Base-by-base conservation (phyloP, 805 yeast genomes). In the Pichia membranifaciens region DNA sequence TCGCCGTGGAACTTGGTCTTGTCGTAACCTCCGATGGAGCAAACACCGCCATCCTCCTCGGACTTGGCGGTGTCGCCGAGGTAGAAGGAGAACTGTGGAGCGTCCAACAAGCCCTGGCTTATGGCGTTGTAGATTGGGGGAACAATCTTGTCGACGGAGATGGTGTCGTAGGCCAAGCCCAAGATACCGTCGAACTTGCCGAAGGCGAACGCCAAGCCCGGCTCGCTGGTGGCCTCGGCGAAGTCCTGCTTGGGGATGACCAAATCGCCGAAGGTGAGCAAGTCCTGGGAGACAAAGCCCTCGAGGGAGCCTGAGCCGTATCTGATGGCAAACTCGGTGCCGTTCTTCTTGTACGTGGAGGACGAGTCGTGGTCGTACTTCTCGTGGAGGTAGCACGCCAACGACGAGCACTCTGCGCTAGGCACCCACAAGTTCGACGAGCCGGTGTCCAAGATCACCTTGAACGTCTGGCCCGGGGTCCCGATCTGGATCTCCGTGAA, bases 381-480 rank as follows among this genome's bases (percentile, higher is more conserved):
- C 60, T 84, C 61, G 72, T 93, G 99, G 66, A 93, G 75, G 76
- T 78, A 91, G 72, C 99, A 93, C 44, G 99, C 98, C 69, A 93
- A 79, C 4, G 96, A 88, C 43, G 88, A 73, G 72, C 99, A 93
- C 55, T 87, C 89, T 38, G 74, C 56, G 51, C 95, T 79, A 46
- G 99, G 99, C 53, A 93, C 88, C 99, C 99, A 93, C 71, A 93
- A 75, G 70, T 93, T 93, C 39, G 97, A 86, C 39, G 96, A 87
- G 36, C 99, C 99, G 22, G 99, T 91, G 69, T 93, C 99, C 61
- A 93, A 75, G 53, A 93, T 81, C 43, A 93, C 98, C 75, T 91
- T 91, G 71, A 93, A 93, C 16, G 78, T 66, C 73, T 93, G 99
- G 43, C 86, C 87, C 9, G 99, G 99, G 36, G 96, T 85, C 57